Conservation (phyloP, 805 yeast species). For the Komagataella pastoris region DNA sequence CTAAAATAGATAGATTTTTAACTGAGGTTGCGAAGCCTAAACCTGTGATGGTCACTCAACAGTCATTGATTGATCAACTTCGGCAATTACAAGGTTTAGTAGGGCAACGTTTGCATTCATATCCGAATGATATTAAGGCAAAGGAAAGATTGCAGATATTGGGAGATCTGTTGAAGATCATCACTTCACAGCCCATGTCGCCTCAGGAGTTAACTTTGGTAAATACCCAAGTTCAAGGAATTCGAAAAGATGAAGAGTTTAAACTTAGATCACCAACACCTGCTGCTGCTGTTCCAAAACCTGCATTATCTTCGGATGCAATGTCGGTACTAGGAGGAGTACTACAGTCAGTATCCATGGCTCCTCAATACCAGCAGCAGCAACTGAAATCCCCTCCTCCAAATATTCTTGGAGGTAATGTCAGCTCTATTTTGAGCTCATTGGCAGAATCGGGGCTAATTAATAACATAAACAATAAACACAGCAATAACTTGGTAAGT, state of each 20-base stretch:
- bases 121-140: constrained; percentile 25
- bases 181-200: constrained; percentile 16
- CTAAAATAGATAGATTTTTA: constrained; percentile 63
- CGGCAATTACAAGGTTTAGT: constrained; percentile 28
- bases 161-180: constrained; percentile 25
- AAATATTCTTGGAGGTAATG: background rate
- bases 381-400: constrained; percentile 1
- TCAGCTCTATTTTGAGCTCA: background rate
- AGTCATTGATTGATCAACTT: constrained; percentile 14
- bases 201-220: constrained; percentile 17
- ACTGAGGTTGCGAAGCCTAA: constrained; percentile 32
- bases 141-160: constrained; percentile 30
- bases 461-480: background rate
- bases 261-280: constrained; percentile 3
- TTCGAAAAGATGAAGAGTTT: constrained; percentile 19
- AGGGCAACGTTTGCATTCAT: constrained; percentile 21
- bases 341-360: background rate
- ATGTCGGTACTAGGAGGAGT: background rate
- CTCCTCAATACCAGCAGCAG: constrained; percentile 8
- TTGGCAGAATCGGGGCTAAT: background rate
- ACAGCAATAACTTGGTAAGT: background rate
- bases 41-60: constrained; percentile 1
- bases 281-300: background rate
- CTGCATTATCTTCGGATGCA: constrained; percentile 1
- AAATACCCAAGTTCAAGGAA: constrained; percentile 16